Conservation (phyloP, 129 eudicot genomes). For the Smallanthus sonchifolius region DNA sequence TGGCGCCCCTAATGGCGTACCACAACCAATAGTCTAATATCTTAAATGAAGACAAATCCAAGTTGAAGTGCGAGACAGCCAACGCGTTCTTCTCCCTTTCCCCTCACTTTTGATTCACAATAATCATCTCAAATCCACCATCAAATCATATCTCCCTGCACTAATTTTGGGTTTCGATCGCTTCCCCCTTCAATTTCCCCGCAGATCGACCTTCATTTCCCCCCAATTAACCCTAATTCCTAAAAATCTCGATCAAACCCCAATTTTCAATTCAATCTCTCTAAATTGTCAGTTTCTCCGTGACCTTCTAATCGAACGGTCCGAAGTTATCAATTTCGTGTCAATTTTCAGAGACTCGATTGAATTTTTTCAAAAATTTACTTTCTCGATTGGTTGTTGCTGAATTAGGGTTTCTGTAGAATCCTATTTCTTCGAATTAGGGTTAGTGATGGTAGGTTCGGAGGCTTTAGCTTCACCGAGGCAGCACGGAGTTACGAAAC, state of each 20-base stretch:
- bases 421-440: background rate
- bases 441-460: conserved; percentile 42
- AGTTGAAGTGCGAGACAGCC: conserved; percentile 14
- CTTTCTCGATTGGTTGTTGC: background rate
- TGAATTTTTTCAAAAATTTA: background rate
- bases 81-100: conserved; percentile 5
- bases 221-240: background rate
- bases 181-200: background rate
- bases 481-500: conserved; percentile 75
- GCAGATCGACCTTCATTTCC: conserved; percentile 5
- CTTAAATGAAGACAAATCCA: conserved; percentile 7
- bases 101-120: background rate
- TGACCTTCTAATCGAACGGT: background rate
- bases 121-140: conserved; percentile 8
- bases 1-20: too few relatives aligned
- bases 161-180: conserved; percentile 9
- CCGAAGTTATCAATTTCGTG: background rate
- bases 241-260: conserved; percentile 5
- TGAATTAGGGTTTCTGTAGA: conserved; percentile 14
- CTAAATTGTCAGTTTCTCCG: background rate
- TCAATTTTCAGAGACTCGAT: background rate
- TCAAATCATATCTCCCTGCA: background rate
- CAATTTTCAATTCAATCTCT: background rate
- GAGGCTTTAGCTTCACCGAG: conserved; percentile 46
- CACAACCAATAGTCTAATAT: too few relatives aligned